phyloP scores from a whole-genome alignment of 2,329 filamentous ascomycete species.

The Ascochyta pisi region DNA sequence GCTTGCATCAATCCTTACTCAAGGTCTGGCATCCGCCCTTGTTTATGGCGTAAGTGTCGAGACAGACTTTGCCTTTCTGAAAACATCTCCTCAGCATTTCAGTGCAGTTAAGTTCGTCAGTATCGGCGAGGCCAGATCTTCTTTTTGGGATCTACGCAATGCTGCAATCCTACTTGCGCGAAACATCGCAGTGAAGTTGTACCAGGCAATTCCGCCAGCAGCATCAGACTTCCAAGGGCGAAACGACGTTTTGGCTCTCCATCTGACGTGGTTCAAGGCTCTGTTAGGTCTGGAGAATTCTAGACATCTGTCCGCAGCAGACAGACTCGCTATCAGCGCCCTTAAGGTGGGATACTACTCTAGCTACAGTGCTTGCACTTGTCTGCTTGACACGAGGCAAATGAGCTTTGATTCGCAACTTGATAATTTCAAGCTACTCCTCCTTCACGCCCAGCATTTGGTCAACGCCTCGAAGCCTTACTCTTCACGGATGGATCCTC shows the following conservation, averaged over 20 bases:
- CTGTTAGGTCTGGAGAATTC: conserved; percentile 4
- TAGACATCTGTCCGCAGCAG: conserved; percentile 6
- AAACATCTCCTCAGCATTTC: conserved; percentile 4
- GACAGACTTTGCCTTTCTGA: conserved; percentile 4
- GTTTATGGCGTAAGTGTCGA: conserved; percentile 19
- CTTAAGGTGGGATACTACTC: conserved; percentile 24
- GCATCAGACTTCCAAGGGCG: conserved; percentile 6
- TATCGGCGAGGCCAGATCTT: conserved; percentile 15
- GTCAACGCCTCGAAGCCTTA: conserved; percentile 9
- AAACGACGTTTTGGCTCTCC: neutral
- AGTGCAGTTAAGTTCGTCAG: conserved; percentile 7
- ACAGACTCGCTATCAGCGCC: conserved; percentile 16
- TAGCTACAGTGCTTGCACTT: conserved; percentile 14
- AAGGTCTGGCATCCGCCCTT: conserved; percentile 21
- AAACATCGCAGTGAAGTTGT: conserved; percentile 9
- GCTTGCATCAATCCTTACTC: conserved; percentile 24
- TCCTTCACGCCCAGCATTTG: conserved; percentile 17
- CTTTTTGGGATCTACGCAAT: conserved; percentile 18
- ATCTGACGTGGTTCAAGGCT: conserved; percentile 10
- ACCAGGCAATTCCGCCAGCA: neutral
- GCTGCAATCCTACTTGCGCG: conserved; percentile 11
- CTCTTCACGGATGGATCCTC: too few relatives aligned
- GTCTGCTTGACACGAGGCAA: conserved; percentile 15
- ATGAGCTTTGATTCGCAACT: conserved; percentile 19
- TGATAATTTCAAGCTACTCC: conserved; percentile 14